Evolutionary conservation across 139 green algal genomes (phyloP), one percentile per base, ranked within the genome.

Genomic region (Yamagishiella unicocca): DNA sequence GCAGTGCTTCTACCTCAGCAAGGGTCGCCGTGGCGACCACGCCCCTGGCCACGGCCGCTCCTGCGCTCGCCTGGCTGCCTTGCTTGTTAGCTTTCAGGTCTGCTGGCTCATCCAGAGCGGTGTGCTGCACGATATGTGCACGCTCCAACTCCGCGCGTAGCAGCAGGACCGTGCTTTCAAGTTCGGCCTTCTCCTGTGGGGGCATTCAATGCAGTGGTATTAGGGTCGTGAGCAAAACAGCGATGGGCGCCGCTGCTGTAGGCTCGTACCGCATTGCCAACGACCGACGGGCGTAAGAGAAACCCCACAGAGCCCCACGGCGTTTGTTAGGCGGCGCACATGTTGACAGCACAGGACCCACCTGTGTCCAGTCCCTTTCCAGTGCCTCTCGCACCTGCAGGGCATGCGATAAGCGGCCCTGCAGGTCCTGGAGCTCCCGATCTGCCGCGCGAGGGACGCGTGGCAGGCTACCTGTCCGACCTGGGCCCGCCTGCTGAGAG

Each of bases 171-270:
- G 79, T 45, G 29, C 61, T 45, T 19, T 85, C 79, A 4, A 85
- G 58, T 43, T 85, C 38, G 31, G 61, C 61, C 58, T 75, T 85
- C 5, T 45, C 79, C 79, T 85, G 62, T 58, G 17, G 17, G 50
- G 50, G 17, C n/a, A n/a, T n/a, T n/a, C n/a, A n/a, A n/a, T n/a
- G n/a, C n/a, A n/a, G n/a, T n/a, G n/a, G n/a, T n/a, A n/a, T n/a
- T n/a, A n/a, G n/a, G n/a, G n/a, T n/a, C n/a, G n/a, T n/a, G n/a
- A n/a, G n/a, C n/a, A n/a, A n/a, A n/a, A n/a, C n/a, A n/a, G n/a
- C n/a, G n/a, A n/a, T n/a, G n/a, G n/a, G n/a, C n/a, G n/a, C n/a
- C n/a, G n/a, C n/a, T n/a, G n/a, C n/a, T n/a, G n/a, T n/a, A n/a
- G n/a, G n/a, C n/a, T n/a, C n/a, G n/a, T n/a, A n/a, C n/a, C n/a